Base-by-base conservation (phyloP, 73 alveolate genomes). In the Urostyla sp. region DNA sequence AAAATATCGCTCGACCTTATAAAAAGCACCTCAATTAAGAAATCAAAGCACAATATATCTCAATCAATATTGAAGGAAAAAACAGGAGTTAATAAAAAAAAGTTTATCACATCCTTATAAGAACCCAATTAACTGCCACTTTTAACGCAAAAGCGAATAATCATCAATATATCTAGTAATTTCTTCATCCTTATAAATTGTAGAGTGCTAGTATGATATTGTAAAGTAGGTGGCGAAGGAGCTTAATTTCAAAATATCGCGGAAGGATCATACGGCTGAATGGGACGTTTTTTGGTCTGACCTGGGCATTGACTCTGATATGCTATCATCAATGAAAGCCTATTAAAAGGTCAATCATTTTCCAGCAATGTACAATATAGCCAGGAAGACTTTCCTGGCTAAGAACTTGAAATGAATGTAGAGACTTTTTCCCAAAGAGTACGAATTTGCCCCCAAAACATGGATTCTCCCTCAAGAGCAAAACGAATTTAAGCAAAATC, bases 261-360 rank as follows among this genome's bases (percentile, higher is more conserved):
- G 21, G 16, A 57, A 76, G 30, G 94, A 87, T 18, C 67, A 57
- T 32, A 43, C 38, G 56, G 77, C 69, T 55, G 90, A 78, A 26
- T 87, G 88, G 84, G 94, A 87, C 52, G 90, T 87, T 7, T 79
- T 31, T 53, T 87, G 84, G 76, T 46, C 76, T 2, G 94, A 87
- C 59, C 72, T 69, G 34, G 87, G 87, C 16, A 49, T 87, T 30
- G 76, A 75, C 15, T 58, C 90, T 0, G 90, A 78, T 21, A 63
- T 63, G 80, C 88, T 87, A 20, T 56, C 84, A 6, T 34, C 46
- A 55, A 74, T 87, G 85, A 78, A 73, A 43, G 84, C 83, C 32
- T 87, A 87, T 53, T 75, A 85, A 40, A 85, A 72, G 51, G 30
- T 85, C 77, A 85, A 85, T 46, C 93, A 85, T 38, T 85, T 85